Evolutionary conservation across 331 rosid species (phyloP).

Genomic region (Erythrophleum ivorense): DNA sequence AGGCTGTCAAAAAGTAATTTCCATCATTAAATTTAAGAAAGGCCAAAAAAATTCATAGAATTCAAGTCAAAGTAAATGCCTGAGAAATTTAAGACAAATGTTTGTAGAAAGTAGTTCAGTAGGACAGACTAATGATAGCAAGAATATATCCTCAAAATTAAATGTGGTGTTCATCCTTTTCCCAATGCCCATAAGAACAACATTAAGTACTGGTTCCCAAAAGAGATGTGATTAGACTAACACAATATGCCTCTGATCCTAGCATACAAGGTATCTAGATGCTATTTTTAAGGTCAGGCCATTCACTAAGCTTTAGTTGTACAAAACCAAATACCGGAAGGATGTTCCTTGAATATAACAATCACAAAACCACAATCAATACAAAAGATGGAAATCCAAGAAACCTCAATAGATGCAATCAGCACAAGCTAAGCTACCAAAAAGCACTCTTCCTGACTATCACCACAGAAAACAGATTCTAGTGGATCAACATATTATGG

Average conservation of each 20-base stretch:
- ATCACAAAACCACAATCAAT: conserved; percentile 4
- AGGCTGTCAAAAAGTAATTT: conserved; percentile 2
- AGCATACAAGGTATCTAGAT: conserved; percentile 25
- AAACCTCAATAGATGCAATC: conserved; percentile 29
- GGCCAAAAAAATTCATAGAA: not conserved
- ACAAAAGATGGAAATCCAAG: conserved; percentile 19
- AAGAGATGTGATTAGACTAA: conserved; percentile 10
- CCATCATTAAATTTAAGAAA: not conserved
- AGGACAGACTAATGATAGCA: conserved; percentile 15
- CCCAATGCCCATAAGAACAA: conserved; percentile 17
- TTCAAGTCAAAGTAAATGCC: conserved; percentile 14
- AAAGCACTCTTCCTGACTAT: conserved; percentile 10
- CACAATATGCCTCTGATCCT: conserved; percentile 27
- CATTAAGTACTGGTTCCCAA: not conserved
- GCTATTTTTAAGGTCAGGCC: conserved; percentile 24
- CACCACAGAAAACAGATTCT: conserved; percentile 27
- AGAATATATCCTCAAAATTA: conserved; percentile 10
- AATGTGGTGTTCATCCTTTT: conserved; percentile 13
- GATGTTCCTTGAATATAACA: conserved; percentile 25
- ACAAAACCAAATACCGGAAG: not conserved
- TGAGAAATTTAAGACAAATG: conserved; percentile 16
- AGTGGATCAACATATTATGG: conserved; percentile 14
- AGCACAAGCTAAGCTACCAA: conserved; percentile 27
- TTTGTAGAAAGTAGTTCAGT: not conserved
- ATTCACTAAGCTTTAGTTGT: conserved; percentile 13